Conservation (phyloP, 768 basidiomycete species). For the Chlorophyllum brunneum region DNA sequence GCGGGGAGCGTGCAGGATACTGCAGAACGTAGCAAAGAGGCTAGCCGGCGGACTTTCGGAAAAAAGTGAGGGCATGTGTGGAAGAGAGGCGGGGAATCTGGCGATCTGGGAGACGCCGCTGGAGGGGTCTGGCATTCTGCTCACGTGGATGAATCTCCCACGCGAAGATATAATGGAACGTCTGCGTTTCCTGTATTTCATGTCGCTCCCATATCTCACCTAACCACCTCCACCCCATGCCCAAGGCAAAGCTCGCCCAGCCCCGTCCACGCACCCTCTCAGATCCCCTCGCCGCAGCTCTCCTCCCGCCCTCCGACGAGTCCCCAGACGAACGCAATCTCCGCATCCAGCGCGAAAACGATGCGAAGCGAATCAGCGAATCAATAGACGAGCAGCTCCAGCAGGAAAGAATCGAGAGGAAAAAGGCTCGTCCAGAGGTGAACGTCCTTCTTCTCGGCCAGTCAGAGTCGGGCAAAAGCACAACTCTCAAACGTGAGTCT, state of each 20-base stretch:
- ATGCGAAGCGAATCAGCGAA: conserved; percentile 73
- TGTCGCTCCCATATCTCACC: conserved; percentile 15
- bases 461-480: conserved; percentile 89
- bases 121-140: background rate
- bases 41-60: conserved; percentile 11
- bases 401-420: conserved; percentile 56
- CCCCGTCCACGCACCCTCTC: conserved; percentile 43
- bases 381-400: conserved; percentile 77
- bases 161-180: conserved; percentile 1
- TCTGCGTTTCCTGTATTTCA: too few species aligned
- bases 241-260: conserved; percentile 31
- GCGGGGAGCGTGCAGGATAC: background rate
- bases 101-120: conserved; percentile 2
- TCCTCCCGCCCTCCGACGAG: conserved; percentile 72
- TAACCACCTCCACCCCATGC: conserved; percentile 31
- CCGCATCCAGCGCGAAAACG: conserved; percentile 61
- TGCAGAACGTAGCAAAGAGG: background rate
- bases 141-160: conserved; percentile 8
- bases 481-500: conserved; percentile 81
- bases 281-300: conserved; percentile 66
- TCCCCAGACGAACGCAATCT: conserved; percentile 61
- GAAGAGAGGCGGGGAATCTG: conserved; percentile 7
- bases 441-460: conserved; percentile 81
- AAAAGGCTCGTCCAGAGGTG: conserved; percentile 59
- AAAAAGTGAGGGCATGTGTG: too few species aligned